Conservation (phyloP, 495 filamentous ascomycete species). For the Tuber indicum region DNA sequence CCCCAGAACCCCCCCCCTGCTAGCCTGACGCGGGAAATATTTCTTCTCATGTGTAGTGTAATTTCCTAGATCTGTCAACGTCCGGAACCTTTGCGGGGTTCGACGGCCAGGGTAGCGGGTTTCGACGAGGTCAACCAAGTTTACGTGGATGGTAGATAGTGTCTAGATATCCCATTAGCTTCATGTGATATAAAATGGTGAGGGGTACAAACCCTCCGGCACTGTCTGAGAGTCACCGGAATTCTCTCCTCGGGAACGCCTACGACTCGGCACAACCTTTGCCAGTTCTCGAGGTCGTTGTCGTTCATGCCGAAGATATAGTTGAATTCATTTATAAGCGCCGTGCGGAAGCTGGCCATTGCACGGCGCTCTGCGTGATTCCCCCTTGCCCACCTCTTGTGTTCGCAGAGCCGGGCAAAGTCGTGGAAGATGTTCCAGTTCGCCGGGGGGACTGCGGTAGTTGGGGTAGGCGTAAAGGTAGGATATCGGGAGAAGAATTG, state of each 20-base stretch:
- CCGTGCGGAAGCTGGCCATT: conserved; percentile 13
- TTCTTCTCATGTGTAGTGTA: conserved; percentile 19
- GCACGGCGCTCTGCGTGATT: conserved; percentile 6
- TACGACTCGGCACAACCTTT: conserved; percentile 41
- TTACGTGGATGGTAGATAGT: conserved; percentile 15
- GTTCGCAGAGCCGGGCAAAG: conserved; percentile 14
- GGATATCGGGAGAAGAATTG: neutral
- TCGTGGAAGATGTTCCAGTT: neutral
- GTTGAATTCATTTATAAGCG: conserved; percentile 36
- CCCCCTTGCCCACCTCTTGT: conserved; percentile 6
- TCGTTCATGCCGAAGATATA: conserved; percentile 23
- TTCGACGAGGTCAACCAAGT: conserved; percentile 30
- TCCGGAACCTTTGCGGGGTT: conserved; percentile 10
- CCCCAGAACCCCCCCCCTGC: conserved; percentile 24
- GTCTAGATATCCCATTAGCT: neutral
- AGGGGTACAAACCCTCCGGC: conserved; percentile 45
- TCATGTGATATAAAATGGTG: too few species aligned
- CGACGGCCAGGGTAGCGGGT: neutral
- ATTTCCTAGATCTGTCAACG: conserved; percentile 5
- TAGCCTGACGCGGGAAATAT: conserved; percentile 25
- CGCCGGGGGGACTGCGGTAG: neutral
- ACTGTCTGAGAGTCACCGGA: conserved; percentile 43
- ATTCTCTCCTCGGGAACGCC: conserved; percentile 28
- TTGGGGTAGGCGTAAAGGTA: neutral
- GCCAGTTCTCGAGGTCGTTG: conserved; percentile 26